Conservation (phyloP, 2,329 filamentous ascomycete species). For the Phoma sp. region DNA sequence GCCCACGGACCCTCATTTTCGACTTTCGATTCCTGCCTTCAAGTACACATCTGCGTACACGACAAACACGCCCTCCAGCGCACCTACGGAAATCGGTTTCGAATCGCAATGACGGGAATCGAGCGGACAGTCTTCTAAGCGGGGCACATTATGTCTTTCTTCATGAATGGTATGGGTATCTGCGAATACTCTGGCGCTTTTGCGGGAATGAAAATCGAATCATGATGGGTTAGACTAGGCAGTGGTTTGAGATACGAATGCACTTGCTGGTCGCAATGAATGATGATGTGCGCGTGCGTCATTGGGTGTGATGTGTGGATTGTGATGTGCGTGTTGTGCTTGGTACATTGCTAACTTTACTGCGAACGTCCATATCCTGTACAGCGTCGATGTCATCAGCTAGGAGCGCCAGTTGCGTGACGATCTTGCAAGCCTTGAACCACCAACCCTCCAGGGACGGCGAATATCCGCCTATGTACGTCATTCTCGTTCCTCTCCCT, state of each 20-base stretch:
- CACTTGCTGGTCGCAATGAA: conserved; percentile 45
- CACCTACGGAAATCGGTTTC: conserved; percentile 41
- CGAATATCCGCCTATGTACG: no score
- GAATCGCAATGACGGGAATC: conserved; percentile 31
- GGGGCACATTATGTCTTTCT: conserved; percentile 25
- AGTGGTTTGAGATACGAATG: conserved; percentile 41
- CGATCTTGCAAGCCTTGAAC: no score
- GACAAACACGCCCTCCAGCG: conserved; percentile 35
- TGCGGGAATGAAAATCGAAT: conserved; percentile 45
- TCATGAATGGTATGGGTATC: conserved; percentile 22
- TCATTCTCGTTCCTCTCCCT: no score
- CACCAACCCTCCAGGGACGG: no score
- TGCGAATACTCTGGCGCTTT: conserved; percentile 46
- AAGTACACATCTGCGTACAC: conserved; percentile 15
- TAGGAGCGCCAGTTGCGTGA: no score
- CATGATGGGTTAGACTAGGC: conserved; percentile 49
- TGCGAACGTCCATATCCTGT: background rate
- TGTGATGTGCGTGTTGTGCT: conserved; percentile 4
- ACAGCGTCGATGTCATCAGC: background rate
- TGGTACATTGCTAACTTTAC: background rate
- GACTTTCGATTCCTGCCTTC: conserved; percentile 39
- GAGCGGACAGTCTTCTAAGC: conserved; percentile 32
- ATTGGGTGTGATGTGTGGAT: background rate
- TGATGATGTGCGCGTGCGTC: conserved; percentile 15
- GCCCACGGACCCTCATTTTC: conserved; percentile 49